phyloP scores from a whole-genome alignment of 192 early-diverging fungal species.

The Linnemannia elongata region DNA sequence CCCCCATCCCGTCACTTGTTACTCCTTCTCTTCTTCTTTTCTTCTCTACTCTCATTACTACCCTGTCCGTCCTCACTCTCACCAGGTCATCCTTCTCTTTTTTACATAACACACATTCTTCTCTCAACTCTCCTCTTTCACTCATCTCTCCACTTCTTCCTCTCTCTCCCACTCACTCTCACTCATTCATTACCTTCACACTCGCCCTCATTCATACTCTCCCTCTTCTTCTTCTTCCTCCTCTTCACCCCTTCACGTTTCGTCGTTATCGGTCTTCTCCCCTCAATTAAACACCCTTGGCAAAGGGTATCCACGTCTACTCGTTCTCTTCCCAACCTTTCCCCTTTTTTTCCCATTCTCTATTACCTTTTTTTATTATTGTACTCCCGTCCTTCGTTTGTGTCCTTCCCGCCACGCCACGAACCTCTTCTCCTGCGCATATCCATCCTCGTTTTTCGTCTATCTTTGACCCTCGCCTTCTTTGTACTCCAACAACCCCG shows the following conservation, averaged over 20 bases:
- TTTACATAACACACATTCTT: neutral
- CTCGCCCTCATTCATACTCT: neutral
- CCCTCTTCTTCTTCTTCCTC: neutral
- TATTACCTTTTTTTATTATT: neutral
- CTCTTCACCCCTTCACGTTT: neutral
- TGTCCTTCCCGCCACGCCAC: neutral
- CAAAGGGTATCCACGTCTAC: neutral
- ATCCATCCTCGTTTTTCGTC: neutral
- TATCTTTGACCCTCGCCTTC: conserved; percentile 1
- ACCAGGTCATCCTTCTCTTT: neutral
- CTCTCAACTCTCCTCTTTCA: neutral
- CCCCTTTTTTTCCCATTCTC: neutral
- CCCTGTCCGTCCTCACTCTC: neutral
- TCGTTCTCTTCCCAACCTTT: neutral
- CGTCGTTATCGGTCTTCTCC: neutral
- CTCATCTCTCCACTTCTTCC: neutral
- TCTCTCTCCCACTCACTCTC: neutral
- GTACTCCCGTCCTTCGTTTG: neutral
- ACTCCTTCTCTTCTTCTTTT: neutral
- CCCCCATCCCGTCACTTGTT: neutral
- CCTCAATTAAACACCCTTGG: neutral
- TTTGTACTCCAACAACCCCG: neutral
- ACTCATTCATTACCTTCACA: too few relatives aligned
- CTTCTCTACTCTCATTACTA: neutral
- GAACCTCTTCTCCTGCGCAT: neutral